A percentile compares a stretch with the other conserved stretches of the same genome.
These are phyloP conservation scores for Mitragyna speciosa DNA, from an alignment of 257 asterid species.

Conservation along the genomic window DNA sequence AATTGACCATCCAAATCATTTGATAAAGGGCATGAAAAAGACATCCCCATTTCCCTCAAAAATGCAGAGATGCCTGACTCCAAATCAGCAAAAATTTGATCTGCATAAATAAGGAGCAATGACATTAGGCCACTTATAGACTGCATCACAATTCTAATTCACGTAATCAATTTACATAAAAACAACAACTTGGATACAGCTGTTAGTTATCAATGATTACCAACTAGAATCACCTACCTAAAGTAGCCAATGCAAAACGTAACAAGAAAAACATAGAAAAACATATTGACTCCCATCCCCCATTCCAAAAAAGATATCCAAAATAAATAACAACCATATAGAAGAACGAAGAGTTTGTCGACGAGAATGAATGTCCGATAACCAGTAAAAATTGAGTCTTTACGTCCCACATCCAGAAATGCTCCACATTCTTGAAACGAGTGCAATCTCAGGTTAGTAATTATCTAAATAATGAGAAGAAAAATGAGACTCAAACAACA, in stretches of 20 bases:
- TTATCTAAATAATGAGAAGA: neutral
- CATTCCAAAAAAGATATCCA: neutral
- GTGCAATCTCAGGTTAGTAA: neutral
- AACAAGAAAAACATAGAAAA: neutral
- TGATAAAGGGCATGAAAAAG: constrained; percentile 45
- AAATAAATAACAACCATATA: neutral
- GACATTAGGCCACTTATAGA: neutral
- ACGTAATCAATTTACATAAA: neutral
- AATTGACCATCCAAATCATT: constrained; percentile 44
- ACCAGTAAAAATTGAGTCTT: neutral
- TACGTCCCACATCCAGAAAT: neutral
- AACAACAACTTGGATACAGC: neutral
- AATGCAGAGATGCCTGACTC: constrained; percentile 18
- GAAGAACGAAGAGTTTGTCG: neutral
- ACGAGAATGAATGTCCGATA: neutral
- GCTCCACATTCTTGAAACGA: neutral
- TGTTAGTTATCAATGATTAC: neutral
- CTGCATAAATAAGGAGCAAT: constrained; percentile 7
- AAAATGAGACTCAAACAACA: neutral
- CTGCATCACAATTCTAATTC: neutral
- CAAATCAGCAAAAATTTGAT: neutral
- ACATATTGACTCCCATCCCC: neutral
- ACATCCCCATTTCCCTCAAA: constrained; percentile 64
- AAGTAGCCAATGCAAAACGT: neutral
- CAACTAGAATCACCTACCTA: neutral